Base-by-base conservation (phyloP, 1,284 basidiomycete species). In the Ganoderma boninense region DNA sequence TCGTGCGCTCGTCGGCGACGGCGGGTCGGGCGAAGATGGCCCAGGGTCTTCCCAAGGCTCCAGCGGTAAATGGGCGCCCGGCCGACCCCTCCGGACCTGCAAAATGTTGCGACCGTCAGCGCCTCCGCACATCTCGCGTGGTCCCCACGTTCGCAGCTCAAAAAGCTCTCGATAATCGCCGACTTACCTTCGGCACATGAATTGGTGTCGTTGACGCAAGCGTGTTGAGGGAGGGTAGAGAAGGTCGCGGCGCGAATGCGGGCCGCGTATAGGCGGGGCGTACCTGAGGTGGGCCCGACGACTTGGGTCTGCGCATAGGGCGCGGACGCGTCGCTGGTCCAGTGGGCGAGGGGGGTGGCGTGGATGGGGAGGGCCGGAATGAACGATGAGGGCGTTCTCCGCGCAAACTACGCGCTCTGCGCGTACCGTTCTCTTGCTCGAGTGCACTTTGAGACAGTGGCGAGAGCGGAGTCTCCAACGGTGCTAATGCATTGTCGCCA, bases 171-270 rank as follows among this genome's bases (percentile, higher is more conserved):
- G 66, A 66, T 18, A 67, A 42, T 60, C 7, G 69, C 60, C 59
- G 32, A 77, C 82, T 67, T 74, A 90, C 91, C 87, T 90, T 92
- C 73, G 84, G 87, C 7, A 86, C 83, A 11, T 85, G 82, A 23
- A 89, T 78, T 74, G 88, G 87, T 81, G 88, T 87, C 82, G 87
- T 87, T 64, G 85, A 83, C 7, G 90, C 84, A 29, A 93, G 86
- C 0, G 86, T 85, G 75, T 87, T 80, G 26, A 93, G 79, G 0
- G 90, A 90, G 0, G 91, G 92, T n/a, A 93, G 77, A 11, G 91
- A 92, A 23, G 92, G 91, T 23, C 89, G 87, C 4, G 85, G 71
- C 7, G 80, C 73, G 44, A 71, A 66, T n/a, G 67, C 66, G 42
- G 66, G 60, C 29, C 62, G 64, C 23, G 67, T 66, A 73, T 87